Evolutionary conservation across 441 rosid species (phyloP).

Genomic region (Lepidium campestre): DNA sequence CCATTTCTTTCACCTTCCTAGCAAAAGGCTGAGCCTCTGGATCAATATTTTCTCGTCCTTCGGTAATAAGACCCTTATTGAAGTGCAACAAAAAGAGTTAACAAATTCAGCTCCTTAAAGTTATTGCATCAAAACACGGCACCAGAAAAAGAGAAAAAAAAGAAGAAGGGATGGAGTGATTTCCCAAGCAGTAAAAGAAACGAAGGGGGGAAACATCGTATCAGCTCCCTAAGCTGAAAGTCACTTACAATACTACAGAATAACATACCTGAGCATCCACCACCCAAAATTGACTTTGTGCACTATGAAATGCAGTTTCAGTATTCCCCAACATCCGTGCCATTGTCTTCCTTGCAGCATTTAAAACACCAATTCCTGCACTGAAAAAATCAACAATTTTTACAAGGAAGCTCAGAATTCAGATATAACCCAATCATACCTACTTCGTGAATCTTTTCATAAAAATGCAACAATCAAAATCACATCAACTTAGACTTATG

Average conservation of each 20-base stretch:
- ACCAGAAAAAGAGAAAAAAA: too few species aligned
- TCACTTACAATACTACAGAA: slow-evolving; percentile 2
- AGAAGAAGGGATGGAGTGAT: neutral
- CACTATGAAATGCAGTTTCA: slow-evolving; percentile 84
- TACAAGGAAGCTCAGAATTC: slow-evolving; percentile 14
- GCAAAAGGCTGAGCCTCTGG: slow-evolving; percentile 89
- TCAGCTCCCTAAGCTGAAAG: slow-evolving; percentile 3
- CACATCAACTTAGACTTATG: neutral
- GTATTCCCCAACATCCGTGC: slow-evolving; percentile 95
- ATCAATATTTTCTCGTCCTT: slow-evolving; percentile 73
- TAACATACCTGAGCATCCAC: slow-evolving; percentile 84
- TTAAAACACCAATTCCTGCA: slow-evolving; percentile 98
- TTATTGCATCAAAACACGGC: neutral
- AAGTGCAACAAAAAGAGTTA: slow-evolving; percentile 20
- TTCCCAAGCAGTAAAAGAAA: neutral
- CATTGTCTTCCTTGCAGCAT: slow-evolving; percentile 98
- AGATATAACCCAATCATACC: neutral
- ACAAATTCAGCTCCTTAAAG: slow-evolving; percentile 12
- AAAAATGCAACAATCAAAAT: neutral
- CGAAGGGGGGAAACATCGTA: neutral
- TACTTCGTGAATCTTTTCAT: neutral
- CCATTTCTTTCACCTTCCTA: slow-evolving; percentile 67
- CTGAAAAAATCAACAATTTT: slow-evolving; percentile 41
- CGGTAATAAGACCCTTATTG: slow-evolving; percentile 87
- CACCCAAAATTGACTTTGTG: slow-evolving; percentile 96